A percentile compares a stretch with the other conserved stretches of the same genome.
Conservation (phyloP, 2,329 filamentous ascomycete genomes). For the Didymellaceae sp. region DNA sequence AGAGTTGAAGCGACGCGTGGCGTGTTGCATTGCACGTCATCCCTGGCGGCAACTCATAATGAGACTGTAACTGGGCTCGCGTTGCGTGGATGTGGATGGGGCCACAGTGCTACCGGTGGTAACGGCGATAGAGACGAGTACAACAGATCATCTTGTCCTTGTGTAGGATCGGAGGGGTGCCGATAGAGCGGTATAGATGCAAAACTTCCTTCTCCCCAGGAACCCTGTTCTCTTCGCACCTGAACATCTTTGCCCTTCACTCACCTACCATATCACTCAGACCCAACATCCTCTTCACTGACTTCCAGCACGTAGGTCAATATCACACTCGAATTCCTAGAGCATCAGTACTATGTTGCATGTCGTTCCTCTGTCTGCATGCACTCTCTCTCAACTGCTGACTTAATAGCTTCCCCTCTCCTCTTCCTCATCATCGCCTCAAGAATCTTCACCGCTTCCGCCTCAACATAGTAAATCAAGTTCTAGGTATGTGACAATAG, state of each 20-base stretch:
- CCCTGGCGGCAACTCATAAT: background rate
- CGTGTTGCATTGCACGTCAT: background rate
- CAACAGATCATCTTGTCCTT: background rate
- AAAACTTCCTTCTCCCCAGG: background rate
- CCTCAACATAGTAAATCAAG: conserved; percentile 1
- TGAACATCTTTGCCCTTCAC: background rate
- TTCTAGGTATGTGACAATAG: background rate
- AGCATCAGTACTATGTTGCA: no score
- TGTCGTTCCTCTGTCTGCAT: no score
- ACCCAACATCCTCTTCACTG: no score
- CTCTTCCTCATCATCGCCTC: conserved; percentile 4
- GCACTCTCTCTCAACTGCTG: no score
- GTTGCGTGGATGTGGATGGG: background rate
- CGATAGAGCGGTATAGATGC: conserved; percentile 3
- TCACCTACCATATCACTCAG: background rate
- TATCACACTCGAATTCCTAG: no score
- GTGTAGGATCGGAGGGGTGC: background rate
- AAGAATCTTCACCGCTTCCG: background rate
- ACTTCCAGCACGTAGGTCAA: no score
- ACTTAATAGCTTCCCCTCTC: conserved; percentile 16
- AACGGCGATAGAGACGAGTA: no score
- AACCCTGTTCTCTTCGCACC: background rate
- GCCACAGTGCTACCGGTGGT: no score
- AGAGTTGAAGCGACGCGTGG: background rate
- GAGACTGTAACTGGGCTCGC: background rate